phyloP scores from a whole-genome alignment of 805 yeast genomes.

The Kodamaea laetipori region DNA sequence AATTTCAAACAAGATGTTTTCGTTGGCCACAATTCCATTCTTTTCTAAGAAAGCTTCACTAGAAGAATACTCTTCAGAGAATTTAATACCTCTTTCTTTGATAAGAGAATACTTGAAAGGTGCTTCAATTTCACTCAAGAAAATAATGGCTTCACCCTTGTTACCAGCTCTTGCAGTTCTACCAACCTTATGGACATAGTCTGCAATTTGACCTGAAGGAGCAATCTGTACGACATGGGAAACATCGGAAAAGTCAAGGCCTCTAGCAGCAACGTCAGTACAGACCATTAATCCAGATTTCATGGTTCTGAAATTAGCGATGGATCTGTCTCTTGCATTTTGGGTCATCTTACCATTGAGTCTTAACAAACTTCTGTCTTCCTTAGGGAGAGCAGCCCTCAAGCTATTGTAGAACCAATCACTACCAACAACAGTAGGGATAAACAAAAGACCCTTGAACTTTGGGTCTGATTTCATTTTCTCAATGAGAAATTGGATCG shows the following conservation, averaged over 20 bases:
- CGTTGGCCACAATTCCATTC: conserved; percentile 31
- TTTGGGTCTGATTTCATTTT: conserved; percentile 35
- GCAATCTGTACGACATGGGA: conserved; percentile 84
- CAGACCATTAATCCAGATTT: conserved; percentile 66
- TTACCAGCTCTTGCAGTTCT: conserved; percentile 94
- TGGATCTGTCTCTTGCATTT: conserved; percentile 60
- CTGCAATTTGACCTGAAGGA: conserved; percentile 70
- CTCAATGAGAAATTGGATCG: conserved; percentile 50
- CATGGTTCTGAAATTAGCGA: conserved; percentile 52
- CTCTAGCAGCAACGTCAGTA: conserved; percentile 95
- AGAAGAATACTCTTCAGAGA: conserved; percentile 38
- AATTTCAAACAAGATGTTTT: conserved; percentile 21
- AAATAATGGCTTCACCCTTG: conserved; percentile 68
- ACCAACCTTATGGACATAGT: conserved; percentile 90
- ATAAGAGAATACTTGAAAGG: conserved; percentile 54
- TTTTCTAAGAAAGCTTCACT: conserved; percentile 19
- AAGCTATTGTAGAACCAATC: conserved; percentile 56
- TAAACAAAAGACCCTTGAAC: conserved; percentile 80
- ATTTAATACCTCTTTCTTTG: conserved; percentile 54
- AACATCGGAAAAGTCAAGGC: conserved; percentile 91
- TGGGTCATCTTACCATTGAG: conserved; percentile 81
- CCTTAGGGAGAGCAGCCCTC: no score
- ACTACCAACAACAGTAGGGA: conserved; percentile 74
- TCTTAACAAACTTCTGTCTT: no score
- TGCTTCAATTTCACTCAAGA: conserved; percentile 56